A percentile compares a stretch with the other conserved stretches of the same genome.
Evolutionary conservation across 768 basidiomycete genomes (phyloP).

Genomic region (Podaxis mareebaensis): DNA sequence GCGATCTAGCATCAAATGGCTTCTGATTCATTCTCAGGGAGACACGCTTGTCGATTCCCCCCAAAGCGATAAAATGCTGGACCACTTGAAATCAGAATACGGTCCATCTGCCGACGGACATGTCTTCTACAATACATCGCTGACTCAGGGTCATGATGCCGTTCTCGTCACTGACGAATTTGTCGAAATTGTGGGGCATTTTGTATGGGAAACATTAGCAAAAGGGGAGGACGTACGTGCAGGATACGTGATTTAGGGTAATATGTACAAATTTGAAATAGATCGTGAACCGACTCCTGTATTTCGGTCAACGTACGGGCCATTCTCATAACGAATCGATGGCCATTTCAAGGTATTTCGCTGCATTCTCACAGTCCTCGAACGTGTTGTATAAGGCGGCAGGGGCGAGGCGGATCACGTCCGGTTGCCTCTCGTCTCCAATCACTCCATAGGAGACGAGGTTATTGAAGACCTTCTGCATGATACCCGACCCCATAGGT

Average conservation of each 20-base stretch:
- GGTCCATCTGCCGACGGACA: conserved; percentile 26
- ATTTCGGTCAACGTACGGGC: not conserved
- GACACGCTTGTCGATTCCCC: conserved; percentile 65
- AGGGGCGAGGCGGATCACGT: conserved; percentile 89
- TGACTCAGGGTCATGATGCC: conserved; percentile 56
- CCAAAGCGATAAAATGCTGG: conserved; percentile 64
- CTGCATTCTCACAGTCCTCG: conserved; percentile 75
- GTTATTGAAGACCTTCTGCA: conserved; percentile 66
- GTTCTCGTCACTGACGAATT: conserved; percentile 47
- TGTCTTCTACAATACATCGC: conserved; percentile 34
- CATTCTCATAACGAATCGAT: conserved; percentile 33
- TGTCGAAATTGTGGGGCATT: conserved; percentile 43
- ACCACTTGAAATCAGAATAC: conserved; percentile 46
- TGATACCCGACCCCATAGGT: conserved; percentile 57
- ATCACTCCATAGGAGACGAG: conserved; percentile 75
- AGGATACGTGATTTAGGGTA: not conserved
- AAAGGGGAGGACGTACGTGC: not conserved
- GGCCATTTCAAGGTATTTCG: conserved; percentile 60
- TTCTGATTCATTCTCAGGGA: conserved; percentile 72
- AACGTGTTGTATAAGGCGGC: conserved; percentile 85
- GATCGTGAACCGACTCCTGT: not conserved
- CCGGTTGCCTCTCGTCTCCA: conserved; percentile 89
- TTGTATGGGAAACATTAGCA: conserved; percentile 28
- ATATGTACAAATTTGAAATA: not conserved
- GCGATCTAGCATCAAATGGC: conserved; percentile 51